Percentiles rank a stretch among this genome's conserved stretches.
Conservation (phyloP, 257 asterid species). For the Mitragyna speciosa region DNA sequence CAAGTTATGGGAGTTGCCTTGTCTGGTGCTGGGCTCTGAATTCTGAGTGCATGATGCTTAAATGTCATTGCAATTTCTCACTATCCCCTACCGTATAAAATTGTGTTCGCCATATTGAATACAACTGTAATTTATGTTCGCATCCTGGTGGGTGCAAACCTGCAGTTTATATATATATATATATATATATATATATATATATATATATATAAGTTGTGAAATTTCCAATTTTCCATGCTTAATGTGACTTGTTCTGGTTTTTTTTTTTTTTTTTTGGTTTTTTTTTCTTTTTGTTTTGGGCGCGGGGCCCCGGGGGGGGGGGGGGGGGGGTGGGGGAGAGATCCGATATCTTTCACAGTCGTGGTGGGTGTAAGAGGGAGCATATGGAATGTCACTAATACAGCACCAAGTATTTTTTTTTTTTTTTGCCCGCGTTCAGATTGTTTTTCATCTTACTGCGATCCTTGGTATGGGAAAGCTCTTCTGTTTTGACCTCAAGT, state of each 20-base stretch:
- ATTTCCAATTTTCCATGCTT: too few relatives aligned
- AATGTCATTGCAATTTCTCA: too few relatives aligned
- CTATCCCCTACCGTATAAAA: not conserved
- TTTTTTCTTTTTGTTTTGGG: too few relatives aligned
- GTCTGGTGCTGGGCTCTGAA: not conserved
- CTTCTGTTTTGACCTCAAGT: conserved; percentile 61
- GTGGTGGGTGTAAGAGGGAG: conserved; percentile 54
- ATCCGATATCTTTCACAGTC: conserved; percentile 72
- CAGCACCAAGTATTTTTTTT: conserved; percentile 84
- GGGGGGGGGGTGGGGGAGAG: too few relatives aligned
- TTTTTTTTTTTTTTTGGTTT: too few relatives aligned
- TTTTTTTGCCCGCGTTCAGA: conserved; percentile 66
- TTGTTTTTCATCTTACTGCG: conserved; percentile 65
- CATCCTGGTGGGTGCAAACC: not conserved
- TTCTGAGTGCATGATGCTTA: not conserved
- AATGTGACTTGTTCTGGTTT: not conserved
- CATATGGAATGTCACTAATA: conserved; percentile 58
- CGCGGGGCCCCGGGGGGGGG: too few relatives aligned
- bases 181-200: too few relatives aligned
- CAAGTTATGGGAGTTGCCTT: not conserved
- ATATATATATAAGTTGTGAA: too few relatives aligned
- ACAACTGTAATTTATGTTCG: not conserved
- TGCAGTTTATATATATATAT: too few relatives aligned
- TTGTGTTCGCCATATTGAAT: not conserved
- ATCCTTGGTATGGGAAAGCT: conserved; percentile 79